Conservation (phyloP, 306 rosid genomes). For the Leucaena leucocephala region DNA sequence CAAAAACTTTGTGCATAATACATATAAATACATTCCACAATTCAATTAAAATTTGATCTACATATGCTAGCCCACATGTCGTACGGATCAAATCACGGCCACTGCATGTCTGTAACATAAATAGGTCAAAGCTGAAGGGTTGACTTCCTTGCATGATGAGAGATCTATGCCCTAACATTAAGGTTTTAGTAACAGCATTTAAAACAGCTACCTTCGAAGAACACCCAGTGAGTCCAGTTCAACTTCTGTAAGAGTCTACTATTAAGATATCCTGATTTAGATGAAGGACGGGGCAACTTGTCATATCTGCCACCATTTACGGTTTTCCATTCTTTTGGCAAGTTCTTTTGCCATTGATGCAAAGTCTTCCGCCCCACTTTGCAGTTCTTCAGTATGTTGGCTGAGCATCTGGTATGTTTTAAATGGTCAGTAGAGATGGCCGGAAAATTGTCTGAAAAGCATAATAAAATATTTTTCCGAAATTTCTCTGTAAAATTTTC, state of each 20-base stretch:
- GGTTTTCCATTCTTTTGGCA: constrained; percentile 79
- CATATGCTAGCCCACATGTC: background rate
- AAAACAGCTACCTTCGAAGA: constrained; percentile 25
- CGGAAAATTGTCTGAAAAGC: background rate
- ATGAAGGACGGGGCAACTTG: constrained; percentile 30
- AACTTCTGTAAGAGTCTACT: background rate
- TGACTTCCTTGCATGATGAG: constrained; percentile 4
- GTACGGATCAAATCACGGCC: background rate
- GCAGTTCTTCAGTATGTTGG: constrained; percentile 66
- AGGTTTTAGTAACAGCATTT: background rate
- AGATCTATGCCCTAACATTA: background rate
- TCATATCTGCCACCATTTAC: constrained; percentile 93
- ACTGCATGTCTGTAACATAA: background rate
- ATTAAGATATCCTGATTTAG: background rate
- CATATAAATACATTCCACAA: background rate
- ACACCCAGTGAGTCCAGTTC: constrained; percentile 19
- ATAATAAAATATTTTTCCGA: background rate
- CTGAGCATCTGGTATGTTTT: constrained; percentile 56
- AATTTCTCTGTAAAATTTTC: background rate
- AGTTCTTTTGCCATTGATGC: constrained; percentile 83
- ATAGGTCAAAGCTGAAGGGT: constrained; percentile 4
- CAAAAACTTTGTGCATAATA: background rate
- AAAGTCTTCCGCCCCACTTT: constrained; percentile 75
- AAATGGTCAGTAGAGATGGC: constrained; percentile 29
- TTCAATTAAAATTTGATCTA: background rate